Conservation (phyloP, 2,329 filamentous ascomycete species). For the Lachnellula hyalina region DNA sequence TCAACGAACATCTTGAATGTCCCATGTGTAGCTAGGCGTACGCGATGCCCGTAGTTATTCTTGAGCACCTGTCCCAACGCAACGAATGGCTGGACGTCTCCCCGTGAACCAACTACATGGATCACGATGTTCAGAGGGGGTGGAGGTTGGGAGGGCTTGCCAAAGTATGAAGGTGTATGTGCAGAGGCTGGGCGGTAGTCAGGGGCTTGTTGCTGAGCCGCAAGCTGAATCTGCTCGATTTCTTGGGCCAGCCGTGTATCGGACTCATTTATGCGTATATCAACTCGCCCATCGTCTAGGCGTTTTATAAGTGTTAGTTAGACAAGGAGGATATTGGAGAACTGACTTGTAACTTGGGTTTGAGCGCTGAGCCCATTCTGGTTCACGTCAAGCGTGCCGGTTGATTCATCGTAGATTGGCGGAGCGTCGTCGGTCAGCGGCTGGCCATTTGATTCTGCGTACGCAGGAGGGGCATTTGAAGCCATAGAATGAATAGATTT, state of each 20-base stretch:
- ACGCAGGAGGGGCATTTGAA: slow-evolving; percentile 41
- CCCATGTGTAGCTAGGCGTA: background rate
- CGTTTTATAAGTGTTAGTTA: background rate
- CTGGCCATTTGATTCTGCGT: slow-evolving; percentile 49
- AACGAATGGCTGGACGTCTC: background rate
- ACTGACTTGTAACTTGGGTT: slow-evolving; percentile 41
- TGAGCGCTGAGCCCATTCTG: slow-evolving; percentile 56
- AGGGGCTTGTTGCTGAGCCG: background rate
- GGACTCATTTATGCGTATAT: slow-evolving; percentile 6
- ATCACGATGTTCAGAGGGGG: background rate
- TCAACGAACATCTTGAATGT: background rate
- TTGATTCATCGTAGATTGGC: slow-evolving; percentile 1
- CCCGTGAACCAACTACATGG: background rate
- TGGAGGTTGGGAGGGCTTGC: background rate
- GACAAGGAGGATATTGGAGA: background rate
- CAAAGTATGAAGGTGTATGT: background rate
- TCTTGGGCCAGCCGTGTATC: slow-evolving; percentile 1
- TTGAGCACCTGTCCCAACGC: background rate
- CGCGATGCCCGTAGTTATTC: background rate
- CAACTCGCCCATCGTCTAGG: slow-evolving; percentile 37
- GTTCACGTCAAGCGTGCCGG: slow-evolving; percentile 42
- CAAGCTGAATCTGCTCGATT: slow-evolving; percentile 4
- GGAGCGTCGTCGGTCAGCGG: background rate
- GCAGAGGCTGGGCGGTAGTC: background rate
- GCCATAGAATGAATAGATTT: background rate